A percentile compares a stretch with the other conserved stretches of the same genome.
Conservation (phyloP, 2,329 filamentous ascomycete species). For the Teratosphaeria pseudoeucalypti region DNA sequence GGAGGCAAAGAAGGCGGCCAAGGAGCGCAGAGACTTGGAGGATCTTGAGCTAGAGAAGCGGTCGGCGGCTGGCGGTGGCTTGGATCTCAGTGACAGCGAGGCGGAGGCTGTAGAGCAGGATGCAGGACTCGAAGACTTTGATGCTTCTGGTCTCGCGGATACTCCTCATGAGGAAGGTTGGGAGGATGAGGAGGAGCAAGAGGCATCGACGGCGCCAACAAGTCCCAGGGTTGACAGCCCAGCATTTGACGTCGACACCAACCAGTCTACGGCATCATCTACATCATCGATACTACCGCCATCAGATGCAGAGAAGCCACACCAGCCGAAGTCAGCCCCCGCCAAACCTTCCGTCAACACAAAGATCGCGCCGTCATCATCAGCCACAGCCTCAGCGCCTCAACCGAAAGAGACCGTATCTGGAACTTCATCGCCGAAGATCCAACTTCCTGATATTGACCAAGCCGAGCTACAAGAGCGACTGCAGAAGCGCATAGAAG, state of each 20-base stretch:
- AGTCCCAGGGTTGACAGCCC: conserved; percentile 29
- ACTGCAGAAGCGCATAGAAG: conserved; percentile 72
- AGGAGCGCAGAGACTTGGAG: conserved; percentile 16
- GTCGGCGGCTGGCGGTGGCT: conserved; percentile 13
- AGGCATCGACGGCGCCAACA: conserved; percentile 26
- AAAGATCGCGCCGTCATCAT: conserved; percentile 1
- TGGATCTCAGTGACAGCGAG: conserved; percentile 12
- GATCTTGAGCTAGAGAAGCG: conserved; percentile 18
- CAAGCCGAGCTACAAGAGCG: conserved; percentile 67
- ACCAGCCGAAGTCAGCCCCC: conserved; percentile 5
- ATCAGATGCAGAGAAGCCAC: conserved; percentile 11
- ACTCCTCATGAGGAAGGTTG: conserved; percentile 3
- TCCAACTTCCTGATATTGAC: conserved; percentile 48
- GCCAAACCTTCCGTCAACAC: conserved; percentile 6
- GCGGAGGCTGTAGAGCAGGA: conserved; percentile 18
- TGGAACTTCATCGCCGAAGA: conserved; percentile 23
- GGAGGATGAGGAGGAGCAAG: conserved; percentile 18
- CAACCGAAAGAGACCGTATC: conserved; percentile 12
- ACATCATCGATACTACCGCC: conserved; percentile 36
- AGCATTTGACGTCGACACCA: conserved; percentile 29
- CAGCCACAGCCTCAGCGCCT: conserved; percentile 22
- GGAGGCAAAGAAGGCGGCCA: conserved; percentile 28
- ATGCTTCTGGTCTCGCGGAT: conserved; percentile 22
- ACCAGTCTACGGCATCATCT: conserved; percentile 34
- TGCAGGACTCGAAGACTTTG: conserved; percentile 9